phyloP scores from a whole-genome alignment of 352 stramenopile genomes.

The Phytophthora pluvialis region DNA sequence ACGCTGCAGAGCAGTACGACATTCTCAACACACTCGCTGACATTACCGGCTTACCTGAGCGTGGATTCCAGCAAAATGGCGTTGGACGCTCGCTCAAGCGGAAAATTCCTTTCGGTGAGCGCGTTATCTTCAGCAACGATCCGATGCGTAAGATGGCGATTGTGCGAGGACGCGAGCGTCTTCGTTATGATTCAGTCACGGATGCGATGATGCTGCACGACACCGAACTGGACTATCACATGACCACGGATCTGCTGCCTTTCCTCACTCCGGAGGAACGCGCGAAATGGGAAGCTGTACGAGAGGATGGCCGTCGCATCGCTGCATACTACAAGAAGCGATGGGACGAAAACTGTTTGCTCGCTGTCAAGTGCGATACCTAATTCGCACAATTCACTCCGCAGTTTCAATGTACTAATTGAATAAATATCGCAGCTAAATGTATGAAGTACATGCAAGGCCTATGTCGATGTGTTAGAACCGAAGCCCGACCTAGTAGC shows the following conservation, averaged over 20 bases:
- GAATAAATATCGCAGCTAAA: too few species aligned
- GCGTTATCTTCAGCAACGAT: conserved; percentile 62
- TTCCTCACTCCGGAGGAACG: conserved; percentile 20
- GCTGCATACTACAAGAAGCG: conserved; percentile 56
- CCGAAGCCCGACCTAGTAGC: too few species aligned
- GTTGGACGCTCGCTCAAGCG: conserved; percentile 67
- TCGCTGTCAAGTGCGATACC: conserved; percentile 19
- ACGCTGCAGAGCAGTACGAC: conserved; percentile 59
- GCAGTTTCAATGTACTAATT: neutral
- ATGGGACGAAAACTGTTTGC: conserved; percentile 44
- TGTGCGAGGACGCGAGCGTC: conserved; percentile 47
- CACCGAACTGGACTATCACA: conserved; percentile 42
- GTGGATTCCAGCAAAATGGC: conserved; percentile 60
- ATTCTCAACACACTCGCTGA: conserved; percentile 69
- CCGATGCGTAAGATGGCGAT: conserved; percentile 55
- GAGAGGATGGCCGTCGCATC: conserved; percentile 41
- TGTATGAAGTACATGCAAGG: too few species aligned
- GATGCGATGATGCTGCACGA: conserved; percentile 59
- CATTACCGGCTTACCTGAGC: conserved; percentile 55
- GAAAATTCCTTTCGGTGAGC: conserved; percentile 24
- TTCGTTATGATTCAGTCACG: conserved; percentile 49
- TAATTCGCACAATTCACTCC: neutral
- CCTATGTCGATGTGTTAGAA: too few species aligned
- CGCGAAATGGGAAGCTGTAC: conserved; percentile 37
- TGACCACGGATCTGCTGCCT: conserved; percentile 46